Percentiles rank a stretch among this genome's conserved stretches.
Evolutionary conservation across 2,329 filamentous ascomycete species (phyloP).

Genomic region (Ophiocordyceps polyrhachis-furcata): DNA sequence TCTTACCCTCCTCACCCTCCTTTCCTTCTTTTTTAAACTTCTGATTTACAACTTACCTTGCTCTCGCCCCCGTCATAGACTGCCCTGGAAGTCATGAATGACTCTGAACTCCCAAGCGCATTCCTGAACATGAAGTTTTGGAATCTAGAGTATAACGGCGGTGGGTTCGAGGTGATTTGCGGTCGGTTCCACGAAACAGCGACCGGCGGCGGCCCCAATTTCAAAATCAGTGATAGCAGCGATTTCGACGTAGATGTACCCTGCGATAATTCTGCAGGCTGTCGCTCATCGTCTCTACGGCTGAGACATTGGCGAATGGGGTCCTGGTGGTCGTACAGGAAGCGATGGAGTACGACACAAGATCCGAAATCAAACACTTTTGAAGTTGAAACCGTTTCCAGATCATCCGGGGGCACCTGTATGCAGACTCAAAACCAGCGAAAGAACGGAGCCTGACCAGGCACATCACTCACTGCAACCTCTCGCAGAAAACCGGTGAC

Average conservation of each 20-base stretch:
- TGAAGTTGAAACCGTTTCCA: constrained; percentile 19
- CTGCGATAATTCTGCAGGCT: constrained; percentile 31
- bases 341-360: constrained; percentile 49
- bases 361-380: constrained; percentile 51
- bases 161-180: constrained; percentile 42
- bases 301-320: constrained; percentile 46
- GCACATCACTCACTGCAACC: constrained; percentile 37
- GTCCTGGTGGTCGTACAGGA: constrained; percentile 55
- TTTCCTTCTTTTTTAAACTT: too few relatives aligned
- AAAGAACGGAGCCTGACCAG: background rate
- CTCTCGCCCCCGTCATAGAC: constrained; percentile 55
- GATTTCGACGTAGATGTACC: constrained; percentile 37
- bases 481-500: constrained; percentile 49
- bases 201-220: constrained; percentile 46
- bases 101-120: constrained; percentile 45
- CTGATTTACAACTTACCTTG: constrained; percentile 23
- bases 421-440: background rate
- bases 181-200: constrained; percentile 53
- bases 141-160: constrained; percentile 47
- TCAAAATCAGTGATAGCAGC: constrained; percentile 42
- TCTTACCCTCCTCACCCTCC: too few relatives aligned
- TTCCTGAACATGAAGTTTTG: constrained; percentile 57
- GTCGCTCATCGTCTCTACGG: constrained; percentile 34
- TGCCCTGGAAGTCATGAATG: constrained; percentile 42
- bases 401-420: constrained; percentile 27